phyloP scores from a whole-genome alignment of 805 yeast genomes.

The Ogataea henricii region DNA sequence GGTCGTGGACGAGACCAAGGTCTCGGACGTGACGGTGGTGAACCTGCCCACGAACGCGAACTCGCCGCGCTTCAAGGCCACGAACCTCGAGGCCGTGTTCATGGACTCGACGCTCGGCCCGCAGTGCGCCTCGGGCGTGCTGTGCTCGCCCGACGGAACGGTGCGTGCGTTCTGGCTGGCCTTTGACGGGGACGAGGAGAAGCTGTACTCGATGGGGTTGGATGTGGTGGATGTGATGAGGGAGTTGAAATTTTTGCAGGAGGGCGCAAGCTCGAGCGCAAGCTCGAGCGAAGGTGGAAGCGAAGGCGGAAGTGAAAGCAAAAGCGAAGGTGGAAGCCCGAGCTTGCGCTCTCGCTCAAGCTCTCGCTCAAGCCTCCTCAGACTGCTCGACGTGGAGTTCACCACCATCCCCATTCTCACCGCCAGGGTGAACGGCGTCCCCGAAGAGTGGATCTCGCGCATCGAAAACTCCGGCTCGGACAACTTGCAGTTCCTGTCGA shows the following conservation, averaged over 20 bases:
- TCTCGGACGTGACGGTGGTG: conserved; percentile 74
- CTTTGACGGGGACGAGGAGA: conserved; percentile 72
- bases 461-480: conserved; percentile 60
- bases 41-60: conserved; percentile 68
- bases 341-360: no score
- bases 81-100: conserved; percentile 75
- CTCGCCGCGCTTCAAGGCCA: conserved; percentile 82
- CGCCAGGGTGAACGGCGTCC: conserved; percentile 85
- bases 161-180: conserved; percentile 86
- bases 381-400: conserved; percentile 80
- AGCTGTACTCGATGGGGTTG: conserved; percentile 73
- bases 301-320: no score
- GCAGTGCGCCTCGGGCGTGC: conserved; percentile 74
- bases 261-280: no score
- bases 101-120: conserved; percentile 72
- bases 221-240: conserved; percentile 67
- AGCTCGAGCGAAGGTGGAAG: conserved; percentile 47
- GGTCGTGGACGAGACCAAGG: conserved; percentile 71
- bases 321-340: no score
- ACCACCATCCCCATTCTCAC: conserved; percentile 64
- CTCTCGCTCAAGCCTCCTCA: no score
- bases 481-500: conserved; percentile 72
- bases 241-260: conserved; percentile 60
- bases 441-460: conserved; percentile 75
- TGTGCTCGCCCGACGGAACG: conserved; percentile 76